phyloP scores from a whole-genome alignment of 2,329 filamentous ascomycete species.

The Albophoma yamanashiensis region DNA sequence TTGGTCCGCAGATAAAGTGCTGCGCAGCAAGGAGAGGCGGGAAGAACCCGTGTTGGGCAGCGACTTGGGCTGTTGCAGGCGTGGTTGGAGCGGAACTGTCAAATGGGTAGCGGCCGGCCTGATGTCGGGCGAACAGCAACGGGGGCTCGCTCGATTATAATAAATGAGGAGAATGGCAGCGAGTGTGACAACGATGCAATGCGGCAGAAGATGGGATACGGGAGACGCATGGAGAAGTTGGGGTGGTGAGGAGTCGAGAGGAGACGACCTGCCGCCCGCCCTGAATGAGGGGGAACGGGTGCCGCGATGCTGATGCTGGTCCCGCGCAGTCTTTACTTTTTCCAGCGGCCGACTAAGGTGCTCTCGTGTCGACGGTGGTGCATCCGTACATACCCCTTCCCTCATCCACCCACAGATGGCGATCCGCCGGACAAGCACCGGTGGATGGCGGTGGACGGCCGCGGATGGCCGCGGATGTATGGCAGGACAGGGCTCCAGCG shows the following conservation, averaged over 20 bases:
- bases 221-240: not conserved
- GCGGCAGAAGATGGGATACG: not conserved
- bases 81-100: not conserved
- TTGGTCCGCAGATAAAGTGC: not conserved
- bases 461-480: not conserved
- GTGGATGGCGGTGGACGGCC: not conserved
- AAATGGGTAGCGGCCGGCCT: not conserved
- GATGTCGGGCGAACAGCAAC: not conserved
- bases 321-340: not conserved
- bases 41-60: not conserved
- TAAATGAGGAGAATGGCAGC: not conserved
- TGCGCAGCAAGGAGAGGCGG: not conserved
- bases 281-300: not conserved
- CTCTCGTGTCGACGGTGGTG: no score
- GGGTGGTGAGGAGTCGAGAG: not conserved
- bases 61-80: not conserved
- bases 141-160: not conserved
- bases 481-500: not conserved
- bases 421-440: not conserved
- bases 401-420: not conserved
- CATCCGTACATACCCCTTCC: no score
- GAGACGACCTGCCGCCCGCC: not conserved
- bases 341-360: not conserved
- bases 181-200: not conserved
- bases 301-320: not conserved